Evolutionary conservation across 495 filamentous ascomycete genomes (phyloP), one percentile per base, ranked within the genome.

Genomic region (Pyrenopolyporus hunteri): DNA sequence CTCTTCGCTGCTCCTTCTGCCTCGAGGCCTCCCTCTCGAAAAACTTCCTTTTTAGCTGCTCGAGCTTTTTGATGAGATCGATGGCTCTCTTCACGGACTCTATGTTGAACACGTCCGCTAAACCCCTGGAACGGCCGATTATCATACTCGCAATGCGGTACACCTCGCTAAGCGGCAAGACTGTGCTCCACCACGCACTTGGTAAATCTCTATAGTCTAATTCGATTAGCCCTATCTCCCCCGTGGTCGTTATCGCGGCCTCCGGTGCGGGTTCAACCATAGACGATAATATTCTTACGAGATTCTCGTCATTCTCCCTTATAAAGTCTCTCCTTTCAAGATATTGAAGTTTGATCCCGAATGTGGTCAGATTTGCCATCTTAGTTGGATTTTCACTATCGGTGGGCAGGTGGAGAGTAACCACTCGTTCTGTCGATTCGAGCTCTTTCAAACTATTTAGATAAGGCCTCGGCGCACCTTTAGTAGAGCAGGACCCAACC

Each of bases 81-180:
- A 43, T 42, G 10, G 26, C 42, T 8, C 52, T 52, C 28, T 71
- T 40, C 1, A 62, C 22, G 7, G 72, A 59, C 11, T 65, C 54
- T 4, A 54, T 52, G 23, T 43, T 67, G 20, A 63, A 67, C 22
- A 71, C 20, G 17, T 67, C 57, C 13, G 14, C 17, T 8, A 14
- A 26, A 40, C 36, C 37, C 55, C 59, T 57, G 35, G 51, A 65
- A 52, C 55, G 73, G 5, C 88, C 88, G 31, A 90, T 78, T 17
- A 86, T 78, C 19, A 82, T 79, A 2, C 80, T 85, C 14, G 82
- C 82, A 57, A 87, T 72, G 73, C 85, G 82, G 57, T 89, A 85
- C 2, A 89, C 80, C 36, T 69, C 63, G 7, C 33, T 36, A 5
- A 65, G 31, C 3, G 69, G 59, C 37, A 71, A 51, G 14, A 69